Percentiles rank a stretch among this genome's conserved stretches.
Evolutionary conservation across 345 rosid genomes (phyloP).

Genomic region (Arabidopsis suecica): DNA sequence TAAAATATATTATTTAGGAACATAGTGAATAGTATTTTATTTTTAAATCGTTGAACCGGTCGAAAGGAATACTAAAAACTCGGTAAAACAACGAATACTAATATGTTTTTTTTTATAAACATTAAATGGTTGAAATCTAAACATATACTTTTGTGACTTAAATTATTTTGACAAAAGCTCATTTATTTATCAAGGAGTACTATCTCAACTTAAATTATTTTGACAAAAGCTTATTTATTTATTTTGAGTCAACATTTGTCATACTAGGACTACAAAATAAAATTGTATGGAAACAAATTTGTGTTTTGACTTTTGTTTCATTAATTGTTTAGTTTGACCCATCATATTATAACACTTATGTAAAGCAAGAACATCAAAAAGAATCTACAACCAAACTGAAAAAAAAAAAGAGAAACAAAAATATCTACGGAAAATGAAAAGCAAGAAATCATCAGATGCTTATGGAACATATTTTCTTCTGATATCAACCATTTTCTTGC

Average conservation of each 20-base stretch:
- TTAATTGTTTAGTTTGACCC: constrained; percentile 14
- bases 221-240: not conserved
- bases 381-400: not conserved
- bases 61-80: too few species aligned
- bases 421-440: constrained; percentile 14
- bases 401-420: not conserved
- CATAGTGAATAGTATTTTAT: too few species aligned
- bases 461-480: constrained; percentile 25
- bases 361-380: not conserved
- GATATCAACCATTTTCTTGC: constrained; percentile 29
- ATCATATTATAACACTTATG: not conserved
- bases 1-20: too few species aligned
- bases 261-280: not conserved
- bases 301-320: not conserved
- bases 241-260: not conserved
- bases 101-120: too few species aligned
- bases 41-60: too few species aligned
- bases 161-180: not conserved
- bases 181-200: not conserved
- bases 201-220: not conserved
- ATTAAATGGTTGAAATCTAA: not conserved
- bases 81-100: too few species aligned
- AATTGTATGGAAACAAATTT: constrained; percentile 9
- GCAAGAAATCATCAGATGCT: constrained; percentile 22
- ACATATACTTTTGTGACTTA: not conserved